Conservation (phyloP, 2,329 filamentous ascomycete species). For the Diaporthe australafricana region DNA sequence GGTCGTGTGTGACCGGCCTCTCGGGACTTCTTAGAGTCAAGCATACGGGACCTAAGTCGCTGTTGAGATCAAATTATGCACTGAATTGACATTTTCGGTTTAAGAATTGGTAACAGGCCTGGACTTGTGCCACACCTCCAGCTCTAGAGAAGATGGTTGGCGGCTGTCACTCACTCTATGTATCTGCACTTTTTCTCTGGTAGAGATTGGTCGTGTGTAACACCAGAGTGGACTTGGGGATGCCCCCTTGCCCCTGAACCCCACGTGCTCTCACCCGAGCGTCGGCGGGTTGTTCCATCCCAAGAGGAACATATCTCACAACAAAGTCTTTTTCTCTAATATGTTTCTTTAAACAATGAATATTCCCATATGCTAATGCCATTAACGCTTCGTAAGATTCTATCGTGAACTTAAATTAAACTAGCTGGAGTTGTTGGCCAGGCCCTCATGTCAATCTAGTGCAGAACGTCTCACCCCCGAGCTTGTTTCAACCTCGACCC, state of each 20-base stretch:
- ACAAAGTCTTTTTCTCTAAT: neutral
- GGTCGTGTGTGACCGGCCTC: no score
- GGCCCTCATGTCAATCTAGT: neutral
- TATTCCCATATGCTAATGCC: neutral
- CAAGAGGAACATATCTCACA: neutral
- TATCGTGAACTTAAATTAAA: neutral
- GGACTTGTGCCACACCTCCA: neutral
- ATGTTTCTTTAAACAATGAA: neutral
- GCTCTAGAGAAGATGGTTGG: neutral
- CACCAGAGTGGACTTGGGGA: neutral
- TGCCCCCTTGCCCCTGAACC: conserved; percentile 11
- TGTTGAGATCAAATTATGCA: no score
- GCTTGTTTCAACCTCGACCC: conserved; percentile 32
- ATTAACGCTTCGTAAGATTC: neutral
- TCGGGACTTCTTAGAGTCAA: no score
- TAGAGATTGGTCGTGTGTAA: neutral
- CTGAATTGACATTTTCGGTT: no score
- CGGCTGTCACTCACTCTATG: no score
- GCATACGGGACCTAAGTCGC: neutral
- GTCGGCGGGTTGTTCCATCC: neutral
- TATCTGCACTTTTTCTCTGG: neutral
- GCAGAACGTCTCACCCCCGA: conserved; percentile 19
- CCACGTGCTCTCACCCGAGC: conserved; percentile 4
- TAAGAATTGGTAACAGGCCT: neutral
- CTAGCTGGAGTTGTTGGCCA: neutral